Evolutionary conservation across 345 rosid species (phyloP), one percentile per base, ranked within the genome.

Genomic region (Eutrema heterophyllum): DNA sequence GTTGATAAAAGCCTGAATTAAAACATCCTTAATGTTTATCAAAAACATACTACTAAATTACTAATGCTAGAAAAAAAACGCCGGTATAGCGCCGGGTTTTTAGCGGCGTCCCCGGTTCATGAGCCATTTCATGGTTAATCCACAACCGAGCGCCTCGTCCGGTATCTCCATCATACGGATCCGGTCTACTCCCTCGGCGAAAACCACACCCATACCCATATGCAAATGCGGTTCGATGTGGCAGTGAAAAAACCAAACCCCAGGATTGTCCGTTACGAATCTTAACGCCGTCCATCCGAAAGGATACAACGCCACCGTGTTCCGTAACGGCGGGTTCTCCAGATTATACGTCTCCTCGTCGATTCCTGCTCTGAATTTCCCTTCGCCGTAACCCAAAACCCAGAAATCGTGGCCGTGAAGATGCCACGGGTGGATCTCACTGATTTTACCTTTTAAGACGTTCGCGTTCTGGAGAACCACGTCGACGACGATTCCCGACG

Each of bases 221-320:
- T 86, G 89, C 78, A 95, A 73, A 79, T 95, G 97, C n/a, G 97
- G 93, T 75, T 93, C 96, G 6, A 89, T 86, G 15, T 93, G 98
- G 43, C 98, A 91, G 50, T 91, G 98, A 43, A 93, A 93, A n/a
- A 92, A 88, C 98, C 97, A 91, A 4, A 81, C 97, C 1, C 98
- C 98, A 0, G 97, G 96, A 79, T 91, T 93, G 62, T 88, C 92
- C 15, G 96, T 86, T 6, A 82, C 81, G 36, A 85, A 88, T 51
- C 97, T 86, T 26, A 93, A 53, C 5, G 97, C 98, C 7, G 94
- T 91, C 97, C 98, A 91, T 4, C 98, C 97, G 7, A 33, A 85
- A 1, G 97, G 98, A 65, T 81, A 89, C 14, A 93, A 62, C 27
- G 78, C 81, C 5, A 69, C 96, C 2, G 92, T 87, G 38, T 91